Base-by-base conservation (phyloP, 768 basidiomycete species). In the Boletus coccyginus region DNA sequence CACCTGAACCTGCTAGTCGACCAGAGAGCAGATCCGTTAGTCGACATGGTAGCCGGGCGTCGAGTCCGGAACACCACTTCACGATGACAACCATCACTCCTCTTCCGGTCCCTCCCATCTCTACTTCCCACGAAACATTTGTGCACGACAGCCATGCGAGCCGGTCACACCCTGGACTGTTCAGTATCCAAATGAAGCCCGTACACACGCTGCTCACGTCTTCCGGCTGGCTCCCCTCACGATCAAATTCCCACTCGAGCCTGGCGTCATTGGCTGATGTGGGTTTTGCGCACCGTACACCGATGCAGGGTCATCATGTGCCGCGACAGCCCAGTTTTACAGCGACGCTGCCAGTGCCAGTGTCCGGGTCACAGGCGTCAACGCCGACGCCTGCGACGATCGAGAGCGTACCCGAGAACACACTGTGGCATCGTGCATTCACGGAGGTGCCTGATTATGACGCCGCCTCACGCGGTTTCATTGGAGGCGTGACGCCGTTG, bases 401-500 rank as follows among this genome's bases (percentile, higher is more conserved):
- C 0, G 67, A 71, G 53, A 47, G 66, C 59, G 61, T 66, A 35
- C 61, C 66, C 19, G 70, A 68, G 53, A 67, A 68, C 16, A 65
- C 70, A 59, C 60, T 83, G 59, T 74, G 88, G 55, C 83, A 83
- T 60, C 79, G 85, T 21, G 82, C 84, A 46, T 86, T 83, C 64
- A 90, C 81, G 60, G 84, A 80, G 75, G 90, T 97, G 17, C 96
- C 96, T 2, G 85, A 90, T 61, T 98, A 98, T 70, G 80, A 80
- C 19, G 80, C 91, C 45, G 92, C 95, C 3, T 84, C 87, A 58
- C 77, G 88, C 14, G 94, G 94, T 7, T 96, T 95, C 72, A 79
- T 95, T 29, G 94, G 94, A 8, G 94, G 94, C 7, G 87, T 95
- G n/a, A 86, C 89, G 11, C 94, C 96, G 16, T 71, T 94, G 65